Evolutionary conservation across 2,329 filamentous ascomycete genomes (phyloP).

Genomic region (Ramularia collo-cygni): DNA sequence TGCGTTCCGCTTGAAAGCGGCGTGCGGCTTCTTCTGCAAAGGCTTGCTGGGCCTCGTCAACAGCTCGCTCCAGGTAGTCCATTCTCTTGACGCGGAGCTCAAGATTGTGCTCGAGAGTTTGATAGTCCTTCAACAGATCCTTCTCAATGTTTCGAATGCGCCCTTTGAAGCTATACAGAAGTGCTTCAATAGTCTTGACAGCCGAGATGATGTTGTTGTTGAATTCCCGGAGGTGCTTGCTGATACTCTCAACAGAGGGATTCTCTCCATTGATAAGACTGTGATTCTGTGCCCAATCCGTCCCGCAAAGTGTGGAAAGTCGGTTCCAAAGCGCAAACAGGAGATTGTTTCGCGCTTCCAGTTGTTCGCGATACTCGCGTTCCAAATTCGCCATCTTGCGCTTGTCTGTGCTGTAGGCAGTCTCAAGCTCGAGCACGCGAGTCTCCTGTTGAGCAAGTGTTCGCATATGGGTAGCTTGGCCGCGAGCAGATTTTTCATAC

Average conservation of each 20-base stretch:
- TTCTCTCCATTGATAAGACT: constrained; percentile 81
- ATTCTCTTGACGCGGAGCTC: constrained; percentile 76
- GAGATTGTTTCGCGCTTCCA: constrained; percentile 81
- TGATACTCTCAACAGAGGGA: constrained; percentile 77
- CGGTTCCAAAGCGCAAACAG: constrained; percentile 86
- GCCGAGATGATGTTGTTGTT: constrained; percentile 82
- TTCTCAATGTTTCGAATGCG: constrained; percentile 82
- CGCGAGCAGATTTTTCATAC: constrained; percentile 82
- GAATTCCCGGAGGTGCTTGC: constrained; percentile 79
- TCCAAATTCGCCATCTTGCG: constrained; percentile 71
- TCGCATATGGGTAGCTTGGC: constrained; percentile 77
- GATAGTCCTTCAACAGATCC: constrained; percentile 85
- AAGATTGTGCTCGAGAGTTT: constrained; percentile 72
- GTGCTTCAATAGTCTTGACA: constrained; percentile 76
- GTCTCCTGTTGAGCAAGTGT: constrained; percentile 80
- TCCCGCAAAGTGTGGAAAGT: constrained; percentile 75
- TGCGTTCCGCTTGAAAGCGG: constrained; percentile 26
- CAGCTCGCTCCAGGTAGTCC: constrained; percentile 74
- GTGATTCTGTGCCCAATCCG: constrained; percentile 87
- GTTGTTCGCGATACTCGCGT: constrained; percentile 73
- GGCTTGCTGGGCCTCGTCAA: constrained; percentile 52
- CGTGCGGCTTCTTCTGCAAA: constrained; percentile 16
- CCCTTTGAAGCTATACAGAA: constrained; percentile 69
- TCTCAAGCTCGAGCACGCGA: constrained; percentile 79
- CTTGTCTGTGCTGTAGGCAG: constrained; percentile 68